A percentile compares a stretch with the other conserved stretches of the same genome.
phyloP scores from a whole-genome alignment of 768 basidiomycete species.

The Solioccasus polychromus region DNA sequence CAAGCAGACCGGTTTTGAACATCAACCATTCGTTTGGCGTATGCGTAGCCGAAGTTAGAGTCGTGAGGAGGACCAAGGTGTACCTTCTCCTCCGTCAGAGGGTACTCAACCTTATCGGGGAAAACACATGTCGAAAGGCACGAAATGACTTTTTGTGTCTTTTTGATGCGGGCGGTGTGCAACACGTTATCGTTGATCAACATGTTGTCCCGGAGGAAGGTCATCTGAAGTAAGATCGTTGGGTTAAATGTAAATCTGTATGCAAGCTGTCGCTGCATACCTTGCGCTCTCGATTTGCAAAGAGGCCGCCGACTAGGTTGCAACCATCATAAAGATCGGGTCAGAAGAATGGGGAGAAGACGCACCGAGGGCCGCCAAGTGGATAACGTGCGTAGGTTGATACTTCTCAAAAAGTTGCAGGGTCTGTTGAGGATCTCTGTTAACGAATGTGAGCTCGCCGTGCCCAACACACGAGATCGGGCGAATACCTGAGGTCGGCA shows the following conservation, averaged over 20 bases:
- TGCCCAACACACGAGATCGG: neutral
- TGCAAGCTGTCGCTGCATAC: conserved; percentile 33
- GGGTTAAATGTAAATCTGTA: neutral
- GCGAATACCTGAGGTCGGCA: conserved; percentile 75
- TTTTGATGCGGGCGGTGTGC: conserved; percentile 63
- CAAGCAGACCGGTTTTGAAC: conserved; percentile 83
- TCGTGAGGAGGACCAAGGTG: conserved; percentile 90
- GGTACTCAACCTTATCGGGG: conserved; percentile 92
- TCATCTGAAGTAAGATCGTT: conserved; percentile 48
- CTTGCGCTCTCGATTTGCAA: conserved; percentile 95
- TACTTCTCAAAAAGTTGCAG: conserved; percentile 81
- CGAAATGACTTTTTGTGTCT: conserved; percentile 79
- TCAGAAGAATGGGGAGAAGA: conserved; percentile 1
- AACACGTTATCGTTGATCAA: conserved; percentile 96
- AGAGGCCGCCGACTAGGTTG: conserved; percentile 81
- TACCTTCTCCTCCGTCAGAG: conserved; percentile 89
- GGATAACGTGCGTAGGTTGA: conserved; percentile 94
- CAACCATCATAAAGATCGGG: conserved; percentile 5
- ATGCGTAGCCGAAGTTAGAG: conserved; percentile 95
- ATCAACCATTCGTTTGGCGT: conserved; percentile 95
- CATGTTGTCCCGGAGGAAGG: conserved; percentile 92
- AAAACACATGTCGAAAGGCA: conserved; percentile 98
- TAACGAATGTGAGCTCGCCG: conserved; percentile 4
- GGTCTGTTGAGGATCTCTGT: conserved; percentile 69
- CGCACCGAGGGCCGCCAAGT: conserved; percentile 90